phyloP scores from a whole-genome alignment of 192 early-diverging fungal species.

The Neocallimastix lanati region DNA sequence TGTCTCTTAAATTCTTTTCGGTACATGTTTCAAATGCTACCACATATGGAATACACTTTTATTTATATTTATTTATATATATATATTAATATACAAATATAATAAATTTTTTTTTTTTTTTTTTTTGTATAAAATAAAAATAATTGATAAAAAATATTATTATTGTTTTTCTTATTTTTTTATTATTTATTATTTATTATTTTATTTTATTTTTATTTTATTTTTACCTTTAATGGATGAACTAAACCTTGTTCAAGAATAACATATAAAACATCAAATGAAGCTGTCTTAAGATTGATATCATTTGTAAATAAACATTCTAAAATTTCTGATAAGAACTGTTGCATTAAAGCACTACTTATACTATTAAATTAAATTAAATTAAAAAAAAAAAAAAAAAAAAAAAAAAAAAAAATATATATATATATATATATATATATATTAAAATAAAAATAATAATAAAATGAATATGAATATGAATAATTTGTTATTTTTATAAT shows the following conservation, averaged over 20 bases:
- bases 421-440: no score
- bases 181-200: neutral
- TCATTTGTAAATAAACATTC: slow-evolving; percentile 42
- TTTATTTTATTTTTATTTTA: neutral
- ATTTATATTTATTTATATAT: no score
- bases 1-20: slow-evolving; percentile 39
- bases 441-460: neutral
- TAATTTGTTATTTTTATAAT: no score
- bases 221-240: slow-evolving; percentile 54
- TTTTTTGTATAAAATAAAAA: no score
- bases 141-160: no score
- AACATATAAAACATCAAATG: slow-evolving; percentile 64
- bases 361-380: slow-evolving; percentile 21
- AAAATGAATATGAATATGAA: no score
- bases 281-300: slow-evolving; percentile 33
- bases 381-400: neutral
- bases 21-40: slow-evolving; percentile 64
- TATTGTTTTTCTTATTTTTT: no score
- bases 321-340: slow-evolving; percentile 57
- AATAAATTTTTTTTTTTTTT: no score
- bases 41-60: slow-evolving; percentile 69
- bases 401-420: no score
- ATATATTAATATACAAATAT: no score
- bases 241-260: slow-evolving; percentile 79
- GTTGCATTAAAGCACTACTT: slow-evolving; percentile 77